These are phyloP conservation scores for Trichoderma reesei DNA, from an alignment of 495 filamentous ascomycete genomes.

Conservation along the genomic window DNA sequence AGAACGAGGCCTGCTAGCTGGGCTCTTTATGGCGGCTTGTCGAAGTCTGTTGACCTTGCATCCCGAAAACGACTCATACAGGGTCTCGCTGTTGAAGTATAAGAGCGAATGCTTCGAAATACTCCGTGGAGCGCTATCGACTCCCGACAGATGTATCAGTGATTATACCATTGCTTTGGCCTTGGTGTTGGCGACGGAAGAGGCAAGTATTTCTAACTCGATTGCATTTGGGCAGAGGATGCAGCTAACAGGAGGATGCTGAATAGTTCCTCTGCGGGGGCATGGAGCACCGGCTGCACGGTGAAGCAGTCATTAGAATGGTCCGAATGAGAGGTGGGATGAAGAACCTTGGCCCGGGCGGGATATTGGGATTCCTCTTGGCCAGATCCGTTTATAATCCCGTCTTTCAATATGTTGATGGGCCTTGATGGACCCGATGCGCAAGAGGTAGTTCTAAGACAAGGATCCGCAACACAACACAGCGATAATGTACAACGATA, in stretches of 20 bases:
- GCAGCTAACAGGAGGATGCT: not conserved
- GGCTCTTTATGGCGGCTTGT: not conserved
- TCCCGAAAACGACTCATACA: not conserved
- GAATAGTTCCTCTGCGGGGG: not conserved
- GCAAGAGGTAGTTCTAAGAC: no score
- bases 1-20: not conserved
- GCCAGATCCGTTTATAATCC: conserved; percentile 2
- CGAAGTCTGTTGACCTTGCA: not conserved
- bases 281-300: not conserved
- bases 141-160: not conserved
- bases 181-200: not conserved
- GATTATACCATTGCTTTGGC: not conserved
- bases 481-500: no score
- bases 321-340: not conserved
- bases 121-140: not conserved
- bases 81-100: not conserved
- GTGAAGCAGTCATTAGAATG: not conserved
- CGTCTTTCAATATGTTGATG: not conserved
- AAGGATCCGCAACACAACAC: no score
- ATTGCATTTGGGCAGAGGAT: no score
- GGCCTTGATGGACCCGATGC: not conserved
- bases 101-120: conserved; percentile 3
- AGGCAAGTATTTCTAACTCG: not conserved
- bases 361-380: not conserved
- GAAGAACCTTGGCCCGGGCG: not conserved